A percentile compares a stretch with the other conserved stretches of the same genome.
Evolutionary conservation across 495 filamentous ascomycete genomes (phyloP).

Genomic region (Penicillium antarcticum): DNA sequence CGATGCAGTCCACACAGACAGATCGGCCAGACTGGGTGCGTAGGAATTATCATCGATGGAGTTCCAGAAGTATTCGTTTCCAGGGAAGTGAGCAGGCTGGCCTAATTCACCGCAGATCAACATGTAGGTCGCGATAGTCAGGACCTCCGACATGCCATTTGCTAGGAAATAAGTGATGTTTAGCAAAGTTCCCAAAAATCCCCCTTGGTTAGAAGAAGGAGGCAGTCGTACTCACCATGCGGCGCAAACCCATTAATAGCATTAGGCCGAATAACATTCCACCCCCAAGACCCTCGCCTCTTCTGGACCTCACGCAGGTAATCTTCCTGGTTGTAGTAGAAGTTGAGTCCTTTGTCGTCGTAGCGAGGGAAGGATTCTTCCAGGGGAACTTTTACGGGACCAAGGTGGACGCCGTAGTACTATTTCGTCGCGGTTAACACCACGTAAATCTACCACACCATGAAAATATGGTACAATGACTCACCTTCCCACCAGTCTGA

Average conservation of each 20-base stretch:
- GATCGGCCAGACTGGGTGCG: slow-evolving; percentile 20
- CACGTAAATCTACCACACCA: neutral
- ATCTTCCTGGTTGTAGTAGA: slow-evolving; percentile 36
- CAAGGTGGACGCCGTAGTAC: slow-evolving; percentile 31
- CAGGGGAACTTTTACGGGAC: slow-evolving; percentile 22
- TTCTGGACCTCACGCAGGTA: slow-evolving; percentile 17
- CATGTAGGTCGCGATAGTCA: slow-evolving; percentile 25
- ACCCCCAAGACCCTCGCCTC: slow-evolving; percentile 19
- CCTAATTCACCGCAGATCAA: slow-evolving; percentile 24
- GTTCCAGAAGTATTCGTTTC: slow-evolving; percentile 25
- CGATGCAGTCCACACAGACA: slow-evolving; percentile 17
- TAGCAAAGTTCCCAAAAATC: too few relatives aligned
- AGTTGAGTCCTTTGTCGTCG: slow-evolving; percentile 24
- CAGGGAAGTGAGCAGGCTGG: slow-evolving; percentile 12
- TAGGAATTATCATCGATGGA: slow-evolving; percentile 25
- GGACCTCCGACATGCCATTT: slow-evolving; percentile 29
- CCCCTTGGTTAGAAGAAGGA: too few relatives aligned
- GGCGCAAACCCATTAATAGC: slow-evolving; percentile 26
- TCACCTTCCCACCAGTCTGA: slow-evolving; percentile 27
- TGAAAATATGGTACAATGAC: too few relatives aligned
- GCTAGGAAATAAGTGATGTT: slow-evolving; percentile 6
- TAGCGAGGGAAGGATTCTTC: slow-evolving; percentile 24
- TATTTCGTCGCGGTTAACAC: slow-evolving; percentile 2
- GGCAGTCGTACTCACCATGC: slow-evolving; percentile 17
- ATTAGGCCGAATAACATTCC: slow-evolving; percentile 29